Evolutionary conservation across 192 early-diverging fungal species (phyloP), one percentile per base, ranked within the genome.

Genomic region (Lobosporangium transversale): DNA sequence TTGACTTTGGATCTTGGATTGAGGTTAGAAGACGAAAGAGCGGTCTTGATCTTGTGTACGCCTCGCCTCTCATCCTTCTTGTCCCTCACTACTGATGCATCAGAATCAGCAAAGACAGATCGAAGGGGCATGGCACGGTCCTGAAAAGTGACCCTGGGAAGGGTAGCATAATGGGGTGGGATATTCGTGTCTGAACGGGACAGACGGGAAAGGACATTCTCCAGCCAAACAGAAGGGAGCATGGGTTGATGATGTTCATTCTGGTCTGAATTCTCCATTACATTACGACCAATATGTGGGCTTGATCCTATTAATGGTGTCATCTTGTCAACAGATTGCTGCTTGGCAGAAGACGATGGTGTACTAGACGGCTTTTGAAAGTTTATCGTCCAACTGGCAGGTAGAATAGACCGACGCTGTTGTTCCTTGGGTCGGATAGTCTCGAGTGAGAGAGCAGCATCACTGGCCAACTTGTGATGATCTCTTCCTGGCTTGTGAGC

Each of bases 351-450:
- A 18, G 37, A 36, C 4, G 49, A 23, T 27, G 40, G 24, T 21
- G 51, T 3, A 24, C 36, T 9, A 15, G 53, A 35, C 14, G 63
- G 21, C 48, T 65, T 75, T 36, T 51, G 31, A 54, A 67, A 58
- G 8, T 49, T 27, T 17, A 67, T 33, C 1, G 44, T 60, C 73
- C 73, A 76, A 23, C 35, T 42, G 5, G 40, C 5, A 18, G 73
- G 73, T 14, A 76, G 36, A 27, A 58, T 58, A 30, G 73, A 76
- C 14, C 73, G 73, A 15, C 73, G 64, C 24, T 67, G 73, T 6
- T 66, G 62, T 33, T 74, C 71, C 43, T 75, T 66, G 17, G 71
- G 71, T 27, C 73, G 64, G 30, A 67, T 60, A 2, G 73, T 76
- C 53, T 76, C 63, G 8, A 33, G 48, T 18, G 73, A 76, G 12